phyloP scores from a whole-genome alignment of 2,329 filamentous ascomycete genomes.

The Leptographium wingfieldii region DNA sequence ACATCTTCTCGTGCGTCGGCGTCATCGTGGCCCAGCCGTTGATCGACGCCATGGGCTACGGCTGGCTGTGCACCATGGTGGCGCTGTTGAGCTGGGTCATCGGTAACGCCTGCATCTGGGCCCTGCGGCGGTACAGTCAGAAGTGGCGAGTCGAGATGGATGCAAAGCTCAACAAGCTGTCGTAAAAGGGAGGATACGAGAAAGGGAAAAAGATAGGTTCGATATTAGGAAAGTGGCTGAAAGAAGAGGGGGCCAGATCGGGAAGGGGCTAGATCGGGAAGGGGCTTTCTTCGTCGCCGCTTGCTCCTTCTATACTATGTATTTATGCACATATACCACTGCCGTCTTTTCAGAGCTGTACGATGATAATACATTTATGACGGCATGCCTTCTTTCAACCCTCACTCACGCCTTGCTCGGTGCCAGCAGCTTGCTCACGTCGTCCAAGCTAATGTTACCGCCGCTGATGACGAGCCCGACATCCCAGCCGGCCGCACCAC shows the following conservation, averaged over 20 bases:
- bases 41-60: slow-evolving; percentile 57
- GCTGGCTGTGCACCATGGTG: slow-evolving; percentile 58
- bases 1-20: slow-evolving; percentile 64
- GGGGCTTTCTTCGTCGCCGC: neutral
- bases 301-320: neutral
- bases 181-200: neutral
- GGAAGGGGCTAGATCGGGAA: neutral
- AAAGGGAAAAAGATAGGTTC: no score
- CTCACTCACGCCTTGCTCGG: neutral
- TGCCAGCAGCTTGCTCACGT: slow-evolving; percentile 36
- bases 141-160: slow-evolving; percentile 56
- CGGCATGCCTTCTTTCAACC: neutral
- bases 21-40: slow-evolving; percentile 57
- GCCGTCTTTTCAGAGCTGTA: neutral
- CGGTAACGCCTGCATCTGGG: slow-evolving; percentile 44
- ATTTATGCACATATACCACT: neutral
- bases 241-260: neutral
- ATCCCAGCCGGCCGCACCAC: slow-evolving; percentile 62
- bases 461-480: slow-evolving; percentile 48
- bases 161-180: slow-evolving; percentile 17
- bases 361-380: no score
- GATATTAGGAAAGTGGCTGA: neutral
- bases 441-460: slow-evolving; percentile 45
- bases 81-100: slow-evolving; percentile 41
- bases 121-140: slow-evolving; percentile 46